These are phyloP conservation scores for Codiaeum variegatum DNA, from an alignment of 441 rosid species.

Conservation along the genomic window DNA sequence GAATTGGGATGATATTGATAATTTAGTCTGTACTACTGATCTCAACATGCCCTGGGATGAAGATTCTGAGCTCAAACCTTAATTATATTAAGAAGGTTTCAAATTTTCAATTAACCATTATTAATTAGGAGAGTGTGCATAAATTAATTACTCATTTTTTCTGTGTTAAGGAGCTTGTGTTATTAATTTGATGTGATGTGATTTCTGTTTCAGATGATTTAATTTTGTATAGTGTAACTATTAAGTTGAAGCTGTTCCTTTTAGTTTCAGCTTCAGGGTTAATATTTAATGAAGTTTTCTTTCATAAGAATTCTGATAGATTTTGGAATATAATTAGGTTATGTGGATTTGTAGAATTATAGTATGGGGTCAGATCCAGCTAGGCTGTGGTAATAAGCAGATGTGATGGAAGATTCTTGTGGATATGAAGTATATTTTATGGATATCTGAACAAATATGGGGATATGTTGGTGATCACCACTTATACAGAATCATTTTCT, in stretches of 20 bases:
- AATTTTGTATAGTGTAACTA: not conserved
- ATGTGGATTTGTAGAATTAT: not conserved
- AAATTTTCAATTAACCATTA: constrained; percentile 1
- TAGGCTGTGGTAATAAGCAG: constrained; percentile 9
- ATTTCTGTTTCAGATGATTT: not conserved
- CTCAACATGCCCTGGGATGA: constrained; percentile 49
- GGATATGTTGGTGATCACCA: constrained; percentile 28
- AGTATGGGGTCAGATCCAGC: constrained; percentile 27
- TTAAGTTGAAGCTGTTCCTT: constrained; percentile 8
- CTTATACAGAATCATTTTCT: constrained; percentile 36
- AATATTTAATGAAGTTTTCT: not conserved
- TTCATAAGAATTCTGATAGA: not conserved
- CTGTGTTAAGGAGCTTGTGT: not conserved
- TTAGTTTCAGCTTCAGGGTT: constrained; percentile 19
- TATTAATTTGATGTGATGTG: constrained; percentile 7
- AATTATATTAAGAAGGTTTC: constrained; percentile 12
- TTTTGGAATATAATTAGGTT: not conserved
- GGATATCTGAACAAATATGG: constrained; percentile 19
- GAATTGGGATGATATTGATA: constrained; percentile 57
- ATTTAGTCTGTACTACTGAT: constrained; percentile 39
- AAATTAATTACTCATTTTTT: not conserved
- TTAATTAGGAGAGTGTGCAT: constrained; percentile 16
- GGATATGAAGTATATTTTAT: constrained; percentile 25
- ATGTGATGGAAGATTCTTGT: constrained; percentile 37
- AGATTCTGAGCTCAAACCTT: constrained; percentile 48